Evolutionary conservation across 768 basidiomycete genomes (phyloP).

Genomic region (Hygrocybe coccinea): DNA sequence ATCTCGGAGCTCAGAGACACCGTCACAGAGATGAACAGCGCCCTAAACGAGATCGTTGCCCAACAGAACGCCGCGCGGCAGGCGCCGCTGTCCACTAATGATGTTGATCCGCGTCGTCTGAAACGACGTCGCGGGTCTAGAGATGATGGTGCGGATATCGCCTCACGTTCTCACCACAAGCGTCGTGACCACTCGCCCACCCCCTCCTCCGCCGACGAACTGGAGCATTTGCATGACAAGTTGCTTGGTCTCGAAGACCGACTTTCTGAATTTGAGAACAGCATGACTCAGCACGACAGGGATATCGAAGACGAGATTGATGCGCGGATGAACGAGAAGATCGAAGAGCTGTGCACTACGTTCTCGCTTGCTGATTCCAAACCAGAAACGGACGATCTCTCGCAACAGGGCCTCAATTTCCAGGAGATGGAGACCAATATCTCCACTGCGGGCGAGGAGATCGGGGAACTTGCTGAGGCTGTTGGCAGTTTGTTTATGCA

Average conservation of each 20-base stretch:
- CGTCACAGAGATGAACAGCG: slow-evolving; percentile 19
- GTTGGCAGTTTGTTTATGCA: slow-evolving; percentile 16
- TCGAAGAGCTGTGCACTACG: slow-evolving; percentile 14
- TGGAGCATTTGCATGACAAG: slow-evolving; percentile 18
- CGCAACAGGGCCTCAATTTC: not conserved
- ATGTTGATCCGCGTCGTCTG: slow-evolving; percentile 20
- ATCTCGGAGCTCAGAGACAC: slow-evolving; percentile 20
- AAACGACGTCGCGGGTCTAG: slow-evolving; percentile 28
- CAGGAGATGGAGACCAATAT: slow-evolving; percentile 13
- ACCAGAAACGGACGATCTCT: not conserved
- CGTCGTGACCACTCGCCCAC: not conserved
- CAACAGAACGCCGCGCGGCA: slow-evolving; percentile 6
- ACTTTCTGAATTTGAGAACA: slow-evolving; percentile 20
- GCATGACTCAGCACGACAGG: slow-evolving; percentile 16
- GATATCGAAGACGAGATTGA: slow-evolving; percentile 20
- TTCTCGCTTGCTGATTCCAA: not conserved
- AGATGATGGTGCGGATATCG: not conserved
- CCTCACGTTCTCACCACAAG: not conserved
- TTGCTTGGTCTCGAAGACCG: slow-evolving; percentile 15
- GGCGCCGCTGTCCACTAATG: slow-evolving; percentile 5
- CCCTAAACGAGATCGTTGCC: slow-evolving; percentile 11
- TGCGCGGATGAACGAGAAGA: slow-evolving; percentile 16
- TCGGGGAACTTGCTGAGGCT: slow-evolving; percentile 18
- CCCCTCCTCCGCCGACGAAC: slow-evolving; percentile 8
- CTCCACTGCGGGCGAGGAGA: slow-evolving; percentile 17